Evolutionary conservation across 345 rosid species (phyloP).

Genomic region (Salix exigua): DNA sequence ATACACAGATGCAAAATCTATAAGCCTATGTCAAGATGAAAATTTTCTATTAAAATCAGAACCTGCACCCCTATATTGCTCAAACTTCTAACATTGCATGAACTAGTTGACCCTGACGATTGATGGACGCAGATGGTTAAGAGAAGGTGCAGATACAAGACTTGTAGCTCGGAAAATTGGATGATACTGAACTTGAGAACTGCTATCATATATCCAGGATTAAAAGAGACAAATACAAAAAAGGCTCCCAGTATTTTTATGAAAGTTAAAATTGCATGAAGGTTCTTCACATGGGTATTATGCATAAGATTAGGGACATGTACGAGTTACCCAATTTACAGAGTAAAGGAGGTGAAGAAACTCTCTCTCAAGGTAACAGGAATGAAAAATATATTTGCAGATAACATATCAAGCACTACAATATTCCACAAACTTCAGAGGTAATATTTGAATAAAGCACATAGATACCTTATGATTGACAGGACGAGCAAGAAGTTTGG

Average conservation of each 20-base stretch:
- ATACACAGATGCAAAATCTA: neutral
- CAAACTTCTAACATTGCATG: neutral
- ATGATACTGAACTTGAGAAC: neutral
- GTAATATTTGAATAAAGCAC: neutral
- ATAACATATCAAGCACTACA: neutral
- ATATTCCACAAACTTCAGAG: neutral
- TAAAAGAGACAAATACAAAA: neutral
- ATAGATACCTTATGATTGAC: slow-evolving; percentile 63
- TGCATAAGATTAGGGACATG: too few relatives aligned
- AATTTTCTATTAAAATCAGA: neutral
- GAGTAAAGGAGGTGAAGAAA: neutral
- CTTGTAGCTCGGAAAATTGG: neutral
- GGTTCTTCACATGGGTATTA: neutral
- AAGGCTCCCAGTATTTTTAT: neutral
- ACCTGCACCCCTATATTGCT: neutral
- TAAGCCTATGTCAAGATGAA: neutral
- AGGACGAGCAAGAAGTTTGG: slow-evolving; percentile 20
- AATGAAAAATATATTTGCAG: neutral
- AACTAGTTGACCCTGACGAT: neutral
- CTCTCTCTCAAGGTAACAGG: neutral
- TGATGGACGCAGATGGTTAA: neutral
- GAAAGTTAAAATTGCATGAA: neutral
- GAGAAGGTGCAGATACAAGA: neutral
- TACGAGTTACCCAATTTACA: neutral
- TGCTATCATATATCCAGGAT: neutral